Percentiles rank a stretch among this genome's conserved stretches.
phyloP scores from a whole-genome alignment of 1,284 basidiomycete genomes.

The Pseudozyma pruni region DNA sequence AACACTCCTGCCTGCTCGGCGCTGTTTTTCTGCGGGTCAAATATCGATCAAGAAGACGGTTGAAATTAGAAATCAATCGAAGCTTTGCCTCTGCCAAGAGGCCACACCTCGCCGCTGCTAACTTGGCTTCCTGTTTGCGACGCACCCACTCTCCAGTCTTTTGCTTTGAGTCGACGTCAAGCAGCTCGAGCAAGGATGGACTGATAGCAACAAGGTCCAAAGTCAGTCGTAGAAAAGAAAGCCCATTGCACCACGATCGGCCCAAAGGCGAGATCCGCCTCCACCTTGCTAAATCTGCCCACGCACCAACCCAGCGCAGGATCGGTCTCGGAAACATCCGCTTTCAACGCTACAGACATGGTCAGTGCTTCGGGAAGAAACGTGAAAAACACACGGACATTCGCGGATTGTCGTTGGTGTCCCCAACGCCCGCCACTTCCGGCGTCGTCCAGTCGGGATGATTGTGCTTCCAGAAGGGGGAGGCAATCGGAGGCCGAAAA shows the following conservation, averaged over 20 bases:
- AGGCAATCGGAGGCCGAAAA: too few relatives aligned
- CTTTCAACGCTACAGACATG: not conserved
- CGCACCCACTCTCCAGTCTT: not conserved
- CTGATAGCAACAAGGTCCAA: not conserved
- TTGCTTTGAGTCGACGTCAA: too few relatives aligned
- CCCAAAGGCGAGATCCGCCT: conserved; percentile 1
- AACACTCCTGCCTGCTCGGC: too few relatives aligned
- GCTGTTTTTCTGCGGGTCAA: conserved; percentile 1
- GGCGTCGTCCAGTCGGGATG: too few relatives aligned
- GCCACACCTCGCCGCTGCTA: too few relatives aligned
- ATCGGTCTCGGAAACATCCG: conserved; percentile 43
- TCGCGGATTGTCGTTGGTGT: too few relatives aligned
- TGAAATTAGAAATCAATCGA: conserved; percentile 29
- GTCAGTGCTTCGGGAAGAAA: conserved; percentile 18
- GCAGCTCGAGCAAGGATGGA: too few relatives aligned
- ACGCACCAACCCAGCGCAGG: not conserved
- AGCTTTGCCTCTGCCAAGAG: conserved; percentile 2
- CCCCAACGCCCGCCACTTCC: too few relatives aligned
- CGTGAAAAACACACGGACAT: conserved; percentile 26
- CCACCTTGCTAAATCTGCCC: not conserved
- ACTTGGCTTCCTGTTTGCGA: too few relatives aligned
- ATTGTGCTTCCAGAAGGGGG: too few relatives aligned
- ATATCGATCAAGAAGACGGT: conserved; percentile 24
- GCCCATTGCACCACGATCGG: conserved; percentile 7
- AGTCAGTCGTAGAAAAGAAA: too few relatives aligned